Evolutionary conservation across 495 filamentous ascomycete genomes (phyloP), one percentile per base, ranked within the genome.

Genomic region (Xylaria grammica): DNA sequence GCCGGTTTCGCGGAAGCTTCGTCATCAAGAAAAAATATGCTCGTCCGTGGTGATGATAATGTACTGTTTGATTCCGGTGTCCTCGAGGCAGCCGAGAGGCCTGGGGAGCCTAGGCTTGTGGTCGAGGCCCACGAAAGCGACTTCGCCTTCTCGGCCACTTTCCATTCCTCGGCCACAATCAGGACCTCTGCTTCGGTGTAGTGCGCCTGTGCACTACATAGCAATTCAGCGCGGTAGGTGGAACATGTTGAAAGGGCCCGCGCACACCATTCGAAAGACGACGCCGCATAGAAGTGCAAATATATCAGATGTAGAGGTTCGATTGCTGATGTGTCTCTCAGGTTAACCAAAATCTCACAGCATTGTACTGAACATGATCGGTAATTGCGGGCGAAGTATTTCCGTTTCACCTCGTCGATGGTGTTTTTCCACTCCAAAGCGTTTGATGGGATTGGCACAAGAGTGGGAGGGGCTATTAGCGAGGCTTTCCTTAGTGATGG

Each of bases 261-360:
- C n/a, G 82, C 82, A 49, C 78, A 82, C 42, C 80, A 75, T 66
- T 86, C 84, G 34, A 84, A 73, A 3, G 81, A 83, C 17, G 78
- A 78, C 1, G 84, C 84, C 8, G 82, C 82, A 54, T 82, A 84
- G 67, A 85, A 86, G 58, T 79, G 80, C 5, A 86, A 69, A 61
- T 85, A 84, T 49, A 85, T 83, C 7, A 79, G 72, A 68, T 82
- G 79, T 15, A 82, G 57, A 15, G 84, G 81, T 54, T 84, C 80
- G 38, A 79, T 67, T 11, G 76, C 65, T 8, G 74, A 67, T 50
- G 65, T 53, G 51, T 80, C 76, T 63, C 75, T 80, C 61, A 82
- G 67, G 64, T 67, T 74, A 42, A 80, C 77, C 42, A 84, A 73
- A 40, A 84, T 73, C 62, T 84, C 80, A 40, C 71, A 69, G 63